Percentiles rank a stretch among this genome's conserved stretches.
These are phyloP conservation scores for Scedosporium apiospermum DNA, from an alignment of 2,329 filamentous ascomycete species.

Conservation along the genomic window DNA sequence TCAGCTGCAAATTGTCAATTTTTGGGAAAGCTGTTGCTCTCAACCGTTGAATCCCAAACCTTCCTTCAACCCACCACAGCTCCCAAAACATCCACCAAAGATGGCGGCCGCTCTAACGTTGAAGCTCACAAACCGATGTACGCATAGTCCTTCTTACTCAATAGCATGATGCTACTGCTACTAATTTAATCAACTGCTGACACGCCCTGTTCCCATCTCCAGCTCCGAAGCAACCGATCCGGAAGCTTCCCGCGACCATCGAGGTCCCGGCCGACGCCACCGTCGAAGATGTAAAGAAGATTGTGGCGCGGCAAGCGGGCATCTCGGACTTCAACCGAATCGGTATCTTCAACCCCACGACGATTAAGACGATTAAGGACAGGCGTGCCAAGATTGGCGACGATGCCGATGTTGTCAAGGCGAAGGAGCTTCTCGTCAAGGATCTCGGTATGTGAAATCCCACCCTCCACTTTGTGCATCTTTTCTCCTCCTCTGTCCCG, in stretches of 20 bases:
- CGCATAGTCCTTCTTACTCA: neutral
- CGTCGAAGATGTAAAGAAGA: conserved; percentile 49
- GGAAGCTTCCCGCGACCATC: conserved; percentile 41
- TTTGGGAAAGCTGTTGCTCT: neutral
- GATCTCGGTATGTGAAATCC: conserved; percentile 61
- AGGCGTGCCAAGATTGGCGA: conserved; percentile 43
- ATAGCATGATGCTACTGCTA: neutral
- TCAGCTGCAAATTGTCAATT: too few relatives aligned
- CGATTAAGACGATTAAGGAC: conserved; percentile 55
- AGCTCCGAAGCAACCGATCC: conserved; percentile 42
- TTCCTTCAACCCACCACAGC: neutral
- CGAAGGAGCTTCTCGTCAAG: conserved; percentile 69
- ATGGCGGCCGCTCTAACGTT: conserved; percentile 21
- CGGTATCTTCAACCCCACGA: conserved; percentile 50
- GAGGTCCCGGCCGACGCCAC: conserved; percentile 41
- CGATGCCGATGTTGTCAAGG: conserved; percentile 36
- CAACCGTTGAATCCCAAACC: neutral
- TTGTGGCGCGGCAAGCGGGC: conserved; percentile 40
- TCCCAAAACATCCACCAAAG: neutral
- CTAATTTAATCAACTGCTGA: neutral
- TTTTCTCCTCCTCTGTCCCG: neutral
- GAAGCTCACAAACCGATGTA: conserved; percentile 6
- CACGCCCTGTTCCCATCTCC: neutral
- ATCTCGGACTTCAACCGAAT: conserved; percentile 51
- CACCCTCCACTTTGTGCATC: neutral